A percentile compares a stretch with the other conserved stretches of the same genome.
phyloP scores from a whole-genome alignment of 495 filamentous ascomycete species.

The Hypoxylon fuscum region DNA sequence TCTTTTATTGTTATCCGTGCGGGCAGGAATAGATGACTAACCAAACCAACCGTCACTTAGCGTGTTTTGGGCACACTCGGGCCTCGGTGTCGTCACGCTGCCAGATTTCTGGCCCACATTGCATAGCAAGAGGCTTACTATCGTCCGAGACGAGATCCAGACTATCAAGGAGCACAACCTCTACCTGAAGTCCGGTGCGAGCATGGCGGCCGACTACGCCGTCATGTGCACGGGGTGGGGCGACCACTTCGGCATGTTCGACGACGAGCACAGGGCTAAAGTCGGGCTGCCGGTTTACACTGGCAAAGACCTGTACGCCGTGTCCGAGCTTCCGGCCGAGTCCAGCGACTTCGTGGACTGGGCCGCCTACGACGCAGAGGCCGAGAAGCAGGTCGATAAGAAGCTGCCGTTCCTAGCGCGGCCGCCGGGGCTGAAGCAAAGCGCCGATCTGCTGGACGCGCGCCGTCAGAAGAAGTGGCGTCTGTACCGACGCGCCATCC shows the following conservation, averaged over 20 bases:
- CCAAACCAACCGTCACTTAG: slow-evolving; percentile 10
- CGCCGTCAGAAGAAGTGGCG: slow-evolving; percentile 34
- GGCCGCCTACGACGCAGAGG: slow-evolving; percentile 37
- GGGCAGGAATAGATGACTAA: too few species aligned
- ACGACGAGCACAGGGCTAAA: slow-evolving; percentile 28
- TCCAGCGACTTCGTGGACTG: slow-evolving; percentile 19
- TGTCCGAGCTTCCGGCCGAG: not conserved
- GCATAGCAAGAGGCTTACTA: slow-evolving; percentile 46
- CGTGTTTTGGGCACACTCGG: slow-evolving; percentile 52
- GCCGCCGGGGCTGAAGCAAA: slow-evolving; percentile 5
- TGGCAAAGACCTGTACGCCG: slow-evolving; percentile 2
- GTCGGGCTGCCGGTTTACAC: slow-evolving; percentile 33
- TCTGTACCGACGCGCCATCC: slow-evolving; percentile 36
- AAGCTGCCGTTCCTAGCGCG: slow-evolving; percentile 36
- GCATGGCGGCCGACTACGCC: slow-evolving; percentile 38
- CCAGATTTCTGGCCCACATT: slow-evolving; percentile 51
- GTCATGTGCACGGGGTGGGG: slow-evolving; percentile 49
- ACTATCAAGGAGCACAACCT: slow-evolving; percentile 16
- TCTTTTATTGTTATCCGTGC: too few species aligned
- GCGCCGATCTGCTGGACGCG: slow-evolving; percentile 3
- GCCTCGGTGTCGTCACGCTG: slow-evolving; percentile 48
- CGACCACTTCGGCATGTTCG: slow-evolving; percentile 33
- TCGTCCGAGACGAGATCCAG: slow-evolving; percentile 38
- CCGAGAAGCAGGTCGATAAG: slow-evolving; percentile 39
- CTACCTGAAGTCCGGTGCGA: slow-evolving; percentile 12